phyloP scores from a whole-genome alignment of 371 early-diverging fungal species.

The Mucor lusitanicus region DNA sequence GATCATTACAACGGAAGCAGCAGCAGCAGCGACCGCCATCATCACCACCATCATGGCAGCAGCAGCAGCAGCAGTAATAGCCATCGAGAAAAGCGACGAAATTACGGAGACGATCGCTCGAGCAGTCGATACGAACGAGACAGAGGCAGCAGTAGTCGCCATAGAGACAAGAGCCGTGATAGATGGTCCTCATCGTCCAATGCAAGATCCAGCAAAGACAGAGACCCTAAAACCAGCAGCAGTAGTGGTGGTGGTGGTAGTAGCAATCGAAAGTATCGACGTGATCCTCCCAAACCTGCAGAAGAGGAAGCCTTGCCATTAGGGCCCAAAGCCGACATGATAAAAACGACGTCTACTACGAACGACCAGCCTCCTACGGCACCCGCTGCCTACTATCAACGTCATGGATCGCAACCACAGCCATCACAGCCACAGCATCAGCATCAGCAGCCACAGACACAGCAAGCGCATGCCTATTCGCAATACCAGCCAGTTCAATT shows the following conservation, averaged over 20 bases:
- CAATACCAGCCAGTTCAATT: constrained; percentile 3
- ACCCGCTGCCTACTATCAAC: constrained; percentile 23
- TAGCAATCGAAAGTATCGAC: constrained; percentile 8
- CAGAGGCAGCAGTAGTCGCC: constrained; percentile 11
- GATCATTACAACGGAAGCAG: constrained; percentile 16
- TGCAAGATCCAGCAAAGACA: constrained; percentile 22
- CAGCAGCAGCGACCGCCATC: constrained; percentile 8
- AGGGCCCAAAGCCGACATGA: constrained; percentile 18
- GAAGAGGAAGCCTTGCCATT: constrained; percentile 4
- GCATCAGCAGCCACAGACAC: constrained; percentile 7
- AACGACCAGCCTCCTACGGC: constrained; percentile 23
- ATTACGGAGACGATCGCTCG: constrained; percentile 21
- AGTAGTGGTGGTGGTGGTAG: constrained; percentile 12
- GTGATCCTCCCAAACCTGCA: not conserved
- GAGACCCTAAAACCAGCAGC: constrained; percentile 6
- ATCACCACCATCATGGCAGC: not conserved
- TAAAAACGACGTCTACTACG: not conserved
- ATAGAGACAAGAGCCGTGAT: constrained; percentile 14
- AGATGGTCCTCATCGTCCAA: constrained; percentile 7
- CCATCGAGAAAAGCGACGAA: constrained; percentile 28
- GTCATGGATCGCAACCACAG: not conserved
- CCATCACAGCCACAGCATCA: constrained; percentile 7
- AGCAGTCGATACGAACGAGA: constrained; percentile 11
- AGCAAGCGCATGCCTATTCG: not conserved
- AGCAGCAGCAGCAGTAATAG: constrained; percentile 10